Conservation (phyloP, 208 protist genomes). For the Acanthamoeba royreba region DNA sequence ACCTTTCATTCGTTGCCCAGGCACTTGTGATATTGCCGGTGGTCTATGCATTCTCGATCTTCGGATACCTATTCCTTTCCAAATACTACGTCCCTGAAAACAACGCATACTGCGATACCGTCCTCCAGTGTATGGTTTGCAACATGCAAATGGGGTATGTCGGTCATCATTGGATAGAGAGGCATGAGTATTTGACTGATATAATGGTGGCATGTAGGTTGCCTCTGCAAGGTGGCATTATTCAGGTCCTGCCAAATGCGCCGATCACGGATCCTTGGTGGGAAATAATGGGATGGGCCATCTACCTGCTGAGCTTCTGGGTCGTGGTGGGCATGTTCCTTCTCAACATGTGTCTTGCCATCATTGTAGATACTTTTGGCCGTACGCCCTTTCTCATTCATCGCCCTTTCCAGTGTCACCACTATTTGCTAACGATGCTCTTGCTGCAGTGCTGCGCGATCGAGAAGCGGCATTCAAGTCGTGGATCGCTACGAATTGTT, state of each 20-base stretch:
- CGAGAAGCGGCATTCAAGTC: not conserved
- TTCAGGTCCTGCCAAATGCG: conserved; percentile 10
- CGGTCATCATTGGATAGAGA: too few species aligned
- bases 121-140: conserved; percentile 19
- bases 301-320: conserved; percentile 44
- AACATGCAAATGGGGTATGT: conserved; percentile 47
- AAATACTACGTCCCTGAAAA: not conserved
- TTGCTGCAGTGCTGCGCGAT: not conserved
- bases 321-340: conserved; percentile 41
- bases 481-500: not conserved
- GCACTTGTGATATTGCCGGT: not conserved
- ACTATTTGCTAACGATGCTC: too few species aligned
- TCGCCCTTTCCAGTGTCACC: too few species aligned
- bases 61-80: conserved; percentile 6
- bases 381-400: too few species aligned
- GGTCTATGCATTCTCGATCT: conserved; percentile 21
- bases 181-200: too few species aligned
- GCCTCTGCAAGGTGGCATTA: not conserved
- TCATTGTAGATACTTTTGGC: conserved; percentile 45
- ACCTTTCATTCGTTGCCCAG: too few species aligned
- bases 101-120: conserved; percentile 47
- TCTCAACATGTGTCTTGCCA: conserved; percentile 38
- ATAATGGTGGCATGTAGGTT: not conserved
- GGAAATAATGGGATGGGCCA: not conserved
- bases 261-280: conserved; percentile 5